Evolutionary conservation across 345 rosid genomes (phyloP).

Genomic region (Pistacia atlantica): DNA sequence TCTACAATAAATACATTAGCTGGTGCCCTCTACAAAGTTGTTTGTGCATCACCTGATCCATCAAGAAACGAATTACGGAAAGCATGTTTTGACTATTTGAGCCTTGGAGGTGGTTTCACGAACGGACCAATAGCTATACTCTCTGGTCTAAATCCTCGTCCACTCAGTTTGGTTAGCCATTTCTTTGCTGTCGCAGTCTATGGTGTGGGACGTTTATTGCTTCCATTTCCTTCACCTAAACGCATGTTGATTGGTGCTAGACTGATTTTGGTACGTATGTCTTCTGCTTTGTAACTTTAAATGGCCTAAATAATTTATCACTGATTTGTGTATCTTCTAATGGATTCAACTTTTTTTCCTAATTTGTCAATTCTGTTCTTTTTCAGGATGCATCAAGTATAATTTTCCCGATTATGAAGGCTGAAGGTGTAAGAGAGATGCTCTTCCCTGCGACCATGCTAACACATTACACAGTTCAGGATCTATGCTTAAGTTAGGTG

Average conservation of each 20-base stretch:
- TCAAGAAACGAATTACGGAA: conserved; percentile 2
- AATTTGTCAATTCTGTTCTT: background rate
- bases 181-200: conserved; percentile 4
- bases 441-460: conserved; percentile 1
- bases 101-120: background rate
- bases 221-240: conserved; percentile 15
- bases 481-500: too few relatives aligned
- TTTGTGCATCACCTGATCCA: conserved; percentile 17
- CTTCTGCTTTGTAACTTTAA: background rate
- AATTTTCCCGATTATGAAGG: background rate
- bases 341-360: too few relatives aligned
- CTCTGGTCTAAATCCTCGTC: conserved; percentile 1
- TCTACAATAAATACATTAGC: conserved; percentile 15
- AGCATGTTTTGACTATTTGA: conserved; percentile 14
- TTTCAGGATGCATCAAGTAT: background rate
- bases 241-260: background rate
- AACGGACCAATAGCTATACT: conserved; percentile 3
- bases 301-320: background rate
- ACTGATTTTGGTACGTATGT: background rate
- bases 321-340: too few relatives aligned
- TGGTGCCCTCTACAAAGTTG: conserved; percentile 3
- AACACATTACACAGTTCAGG: background rate
- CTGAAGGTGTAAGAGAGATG: conserved; percentile 8
- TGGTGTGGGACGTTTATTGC: conserved; percentile 5
- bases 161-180: background rate